These are phyloP conservation scores for Ceratocystis ficicola DNA, from an alignment of 2,329 filamentous ascomycete genomes.

Conservation along the genomic window DNA sequence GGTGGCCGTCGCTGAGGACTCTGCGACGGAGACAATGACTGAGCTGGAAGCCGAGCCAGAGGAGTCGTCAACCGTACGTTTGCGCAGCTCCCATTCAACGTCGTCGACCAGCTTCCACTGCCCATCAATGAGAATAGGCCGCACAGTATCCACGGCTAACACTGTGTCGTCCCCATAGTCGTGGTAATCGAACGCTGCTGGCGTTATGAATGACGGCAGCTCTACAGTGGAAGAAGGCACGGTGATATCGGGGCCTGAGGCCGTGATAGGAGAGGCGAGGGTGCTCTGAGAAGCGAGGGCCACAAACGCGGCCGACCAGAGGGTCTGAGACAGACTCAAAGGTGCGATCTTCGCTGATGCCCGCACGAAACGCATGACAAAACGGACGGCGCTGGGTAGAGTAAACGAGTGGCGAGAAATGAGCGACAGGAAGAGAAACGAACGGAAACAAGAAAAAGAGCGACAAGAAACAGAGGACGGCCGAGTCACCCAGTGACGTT, in stretches of 20 bases:
- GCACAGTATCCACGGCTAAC: constrained; percentile 23
- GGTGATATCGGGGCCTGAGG: constrained; percentile 4
- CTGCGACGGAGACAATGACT: not conserved
- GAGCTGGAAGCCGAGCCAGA: constrained; percentile 16
- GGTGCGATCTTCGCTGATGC: not conserved
- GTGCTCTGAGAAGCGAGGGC: constrained; percentile 17
- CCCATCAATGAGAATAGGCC: constrained; percentile 23
- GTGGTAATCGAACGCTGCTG: constrained; percentile 7
- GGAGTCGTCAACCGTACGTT: constrained; percentile 26
- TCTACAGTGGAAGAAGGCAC: not conserved
- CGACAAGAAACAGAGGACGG: constrained; percentile 13
- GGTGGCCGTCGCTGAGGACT: not conserved
- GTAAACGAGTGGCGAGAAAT: not conserved
- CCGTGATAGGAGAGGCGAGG: constrained; percentile 8
- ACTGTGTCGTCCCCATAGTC: constrained; percentile 15
- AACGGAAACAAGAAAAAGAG: not conserved
- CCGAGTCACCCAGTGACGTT: constrained; percentile 7
- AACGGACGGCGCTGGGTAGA: not conserved
- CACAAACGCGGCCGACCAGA: constrained; percentile 15
- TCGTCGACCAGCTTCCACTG: constrained; percentile 24
- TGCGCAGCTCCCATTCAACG: constrained; percentile 23
- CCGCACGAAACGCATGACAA: not conserved
- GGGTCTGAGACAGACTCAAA: constrained; percentile 12
- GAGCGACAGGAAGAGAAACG: not conserved
- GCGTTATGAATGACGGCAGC: constrained; percentile 5